Percentiles rank a stretch among this genome's conserved stretches.
Evolutionary conservation across 148 eudicot genomes (phyloP).

Genomic region (Dianthus caryophyllus): DNA sequence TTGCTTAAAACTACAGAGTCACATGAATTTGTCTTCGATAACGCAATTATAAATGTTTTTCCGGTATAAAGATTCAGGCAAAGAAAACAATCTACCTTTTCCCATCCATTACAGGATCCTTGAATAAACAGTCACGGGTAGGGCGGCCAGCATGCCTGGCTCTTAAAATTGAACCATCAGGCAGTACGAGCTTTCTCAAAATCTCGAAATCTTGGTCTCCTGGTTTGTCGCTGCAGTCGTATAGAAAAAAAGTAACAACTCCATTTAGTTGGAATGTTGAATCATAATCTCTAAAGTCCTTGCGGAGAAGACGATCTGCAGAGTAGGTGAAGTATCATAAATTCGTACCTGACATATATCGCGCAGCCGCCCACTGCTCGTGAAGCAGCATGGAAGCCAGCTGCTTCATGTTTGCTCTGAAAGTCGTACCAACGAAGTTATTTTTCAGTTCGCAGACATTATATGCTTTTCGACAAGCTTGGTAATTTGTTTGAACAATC

Average conservation of each 20-base stretch:
- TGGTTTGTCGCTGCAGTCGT: slow-evolving; percentile 48
- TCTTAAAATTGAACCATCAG: slow-evolving; percentile 55
- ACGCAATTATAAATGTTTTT: not conserved
- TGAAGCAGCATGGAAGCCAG: slow-evolving; percentile 56
- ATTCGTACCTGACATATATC: slow-evolving; percentile 51
- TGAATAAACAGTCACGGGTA: slow-evolving; percentile 55
- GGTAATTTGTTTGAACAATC: too few relatives aligned
- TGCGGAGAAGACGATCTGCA: not conserved
- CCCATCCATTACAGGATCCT: slow-evolving; percentile 56
- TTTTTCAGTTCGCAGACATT: not conserved
- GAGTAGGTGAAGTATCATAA: not conserved
- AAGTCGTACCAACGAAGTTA: slow-evolving; percentile 10
- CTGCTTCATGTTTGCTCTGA: slow-evolving; percentile 53
- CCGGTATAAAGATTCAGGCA: not conserved
- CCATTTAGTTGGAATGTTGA: too few relatives aligned
- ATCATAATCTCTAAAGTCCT: too few relatives aligned
- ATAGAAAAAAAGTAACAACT: not conserved
- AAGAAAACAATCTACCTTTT: slow-evolving; percentile 32
- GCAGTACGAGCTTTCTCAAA: slow-evolving; percentile 45
- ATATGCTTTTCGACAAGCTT: too few relatives aligned
- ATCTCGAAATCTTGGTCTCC: slow-evolving; percentile 50
- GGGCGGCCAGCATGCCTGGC: slow-evolving; percentile 55
- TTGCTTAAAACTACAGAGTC: too few relatives aligned
- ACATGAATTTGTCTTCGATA: too few relatives aligned
- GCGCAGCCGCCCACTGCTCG: slow-evolving; percentile 57